Evolutionary conservation across 2,329 filamentous ascomycete genomes (phyloP).

Genomic region (Alternaria viburni): DNA sequence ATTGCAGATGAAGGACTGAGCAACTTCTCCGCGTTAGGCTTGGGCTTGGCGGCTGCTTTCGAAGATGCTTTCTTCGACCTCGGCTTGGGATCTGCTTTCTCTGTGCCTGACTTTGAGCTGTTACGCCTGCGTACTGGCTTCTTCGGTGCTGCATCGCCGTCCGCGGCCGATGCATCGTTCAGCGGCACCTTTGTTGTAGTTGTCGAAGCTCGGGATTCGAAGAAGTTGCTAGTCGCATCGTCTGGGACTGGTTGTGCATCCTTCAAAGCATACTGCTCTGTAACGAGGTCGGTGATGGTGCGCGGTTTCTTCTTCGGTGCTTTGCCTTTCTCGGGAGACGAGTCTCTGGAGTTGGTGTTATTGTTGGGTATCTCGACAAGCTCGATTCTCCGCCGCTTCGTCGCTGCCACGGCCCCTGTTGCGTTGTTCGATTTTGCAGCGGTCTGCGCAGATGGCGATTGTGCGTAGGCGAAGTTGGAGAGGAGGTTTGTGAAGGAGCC

Average conservation of each 20-base stretch:
- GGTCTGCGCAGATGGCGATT: constrained; percentile 17
- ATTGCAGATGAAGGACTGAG: constrained; percentile 45
- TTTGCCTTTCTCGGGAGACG: constrained; percentile 42
- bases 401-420: constrained; percentile 10
- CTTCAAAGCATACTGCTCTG: constrained; percentile 39
- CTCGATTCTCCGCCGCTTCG: constrained; percentile 42
- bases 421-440: constrained; percentile 1
- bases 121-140: constrained; percentile 32
- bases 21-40: constrained; percentile 41
- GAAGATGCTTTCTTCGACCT: constrained; percentile 29
- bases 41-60: constrained; percentile 37
- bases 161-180: constrained; percentile 25
- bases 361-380: constrained; percentile 37
- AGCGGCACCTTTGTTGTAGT: constrained; percentile 32
- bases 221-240: constrained; percentile 29
- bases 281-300: constrained; percentile 50
- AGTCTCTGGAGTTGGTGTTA: constrained; percentile 25
- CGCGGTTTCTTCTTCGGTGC: constrained; percentile 47
- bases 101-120: constrained; percentile 23
- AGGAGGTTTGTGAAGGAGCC: constrained; percentile 36
- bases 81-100: constrained; percentile 22
- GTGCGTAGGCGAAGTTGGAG: constrained; percentile 37
- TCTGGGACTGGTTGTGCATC: constrained; percentile 7
- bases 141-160: constrained; percentile 12
- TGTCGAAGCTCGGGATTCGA: constrained; percentile 25